Conservation (phyloP, 371 early-diverging fungal genomes). For the Lichtheimia ornata region DNA sequence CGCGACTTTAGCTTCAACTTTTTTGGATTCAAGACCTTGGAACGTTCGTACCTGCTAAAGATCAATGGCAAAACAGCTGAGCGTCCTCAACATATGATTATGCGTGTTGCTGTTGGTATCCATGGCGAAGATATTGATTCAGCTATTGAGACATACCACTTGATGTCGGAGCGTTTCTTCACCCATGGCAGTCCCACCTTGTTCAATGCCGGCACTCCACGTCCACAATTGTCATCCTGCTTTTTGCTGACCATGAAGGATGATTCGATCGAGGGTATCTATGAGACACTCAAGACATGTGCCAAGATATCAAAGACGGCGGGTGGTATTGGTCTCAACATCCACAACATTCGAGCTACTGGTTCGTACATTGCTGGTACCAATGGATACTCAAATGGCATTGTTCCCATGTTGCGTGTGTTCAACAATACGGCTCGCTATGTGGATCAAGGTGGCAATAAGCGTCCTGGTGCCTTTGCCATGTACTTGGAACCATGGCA, state of each 20-base stretch:
- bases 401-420: constrained; percentile 98
- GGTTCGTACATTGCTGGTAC: constrained; percentile 98
- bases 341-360: constrained; percentile 94
- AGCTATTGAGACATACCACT: constrained; percentile 96
- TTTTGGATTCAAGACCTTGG: constrained; percentile 99
- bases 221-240: constrained; percentile 95
- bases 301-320: constrained; percentile 98
- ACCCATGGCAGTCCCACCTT: constrained; percentile 99
- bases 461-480: constrained; percentile 98
- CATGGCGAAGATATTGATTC: constrained; percentile 91
- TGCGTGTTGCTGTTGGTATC: constrained; percentile 98
- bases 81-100: constrained; percentile 98
- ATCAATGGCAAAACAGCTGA: constrained; percentile 85
- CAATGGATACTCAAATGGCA: constrained; percentile 97
- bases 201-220: constrained; percentile 97
- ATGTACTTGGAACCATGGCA: constrained; percentile 99
- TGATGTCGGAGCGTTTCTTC: constrained; percentile 94
- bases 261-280: constrained; percentile 97
- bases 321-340: constrained; percentile 97
- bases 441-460: constrained; percentile 99
- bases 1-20: constrained; percentile 97
- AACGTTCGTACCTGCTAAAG: constrained; percentile 93
- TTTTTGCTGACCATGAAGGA: constrained; percentile 96
- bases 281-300: constrained; percentile 95
- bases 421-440: constrained; percentile 98